Base-by-base conservation (phyloP, 805 yeast species). In the Sungouiozyma intestinalis region DNA sequence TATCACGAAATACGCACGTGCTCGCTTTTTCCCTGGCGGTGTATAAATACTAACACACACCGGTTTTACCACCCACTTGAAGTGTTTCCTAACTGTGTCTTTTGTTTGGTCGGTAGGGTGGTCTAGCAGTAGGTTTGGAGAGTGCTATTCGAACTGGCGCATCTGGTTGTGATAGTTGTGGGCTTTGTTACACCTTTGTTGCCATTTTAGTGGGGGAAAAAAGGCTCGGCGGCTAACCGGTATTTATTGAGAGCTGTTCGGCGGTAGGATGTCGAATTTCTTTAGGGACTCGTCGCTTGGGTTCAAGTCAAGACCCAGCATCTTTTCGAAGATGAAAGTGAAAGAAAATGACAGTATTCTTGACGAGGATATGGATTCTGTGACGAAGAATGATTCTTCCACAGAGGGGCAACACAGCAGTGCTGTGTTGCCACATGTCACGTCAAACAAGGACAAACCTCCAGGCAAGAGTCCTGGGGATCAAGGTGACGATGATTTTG, bases 401-500 rank as follows among this genome's bases (percentile, higher is more conserved):
- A 9, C 46, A 15, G 38, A 37, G 8, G 47, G 43, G 2, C 49
- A 47, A 8, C 48, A 47, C 13, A 48, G 42, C n/a, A 51, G 39
- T 49, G 19, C 42, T 48, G 42, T 53, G 49, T n/a, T 47, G 47
- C 43, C 39, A 46, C 24, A 42, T 50, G 20, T 34, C 46, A 9
- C 46, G 21, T 29, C 38, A 36, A 36, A 36, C 11, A 36, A 20
- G 16, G 16, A 20, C 19, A 36, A 36, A 20, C 15, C 37, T 17
- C 21, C 18, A 5, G 16, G 37, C 5, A 32, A 20, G 16, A n/a
- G 31, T 6, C 21, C 31, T 13, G 29, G n/a, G 33, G 17, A 11
- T 15, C 3, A 46, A 8, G 52, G 48, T 13, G 61, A 53, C 50
- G 67, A 64, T 44, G 69, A 64, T 33, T 39, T 65, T n/a, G 65